phyloP scores from a whole-genome alignment of 805 yeast species.

The Zygosaccharomyces bailii region DNA sequence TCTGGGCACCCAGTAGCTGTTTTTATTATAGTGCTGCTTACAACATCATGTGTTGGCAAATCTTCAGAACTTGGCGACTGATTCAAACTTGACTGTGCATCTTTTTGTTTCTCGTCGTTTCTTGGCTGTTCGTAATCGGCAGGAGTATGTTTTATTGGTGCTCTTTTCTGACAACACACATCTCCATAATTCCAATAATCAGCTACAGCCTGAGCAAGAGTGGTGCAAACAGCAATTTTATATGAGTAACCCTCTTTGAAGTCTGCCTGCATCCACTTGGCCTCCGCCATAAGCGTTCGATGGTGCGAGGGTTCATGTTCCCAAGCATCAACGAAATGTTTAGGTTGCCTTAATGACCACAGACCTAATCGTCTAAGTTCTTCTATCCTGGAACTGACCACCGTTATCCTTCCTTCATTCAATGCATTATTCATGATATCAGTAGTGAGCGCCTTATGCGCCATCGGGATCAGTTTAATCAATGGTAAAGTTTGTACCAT shows the following conservation, averaged over 20 bases:
- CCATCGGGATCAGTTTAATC: slow-evolving; percentile 72
- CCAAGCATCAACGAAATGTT: slow-evolving; percentile 65
- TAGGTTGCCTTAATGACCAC: slow-evolving; percentile 90
- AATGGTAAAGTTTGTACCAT: slow-evolving; percentile 85
- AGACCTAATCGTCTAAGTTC: slow-evolving; percentile 81
- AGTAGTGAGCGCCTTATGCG: slow-evolving; percentile 83
- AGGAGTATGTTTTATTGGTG: slow-evolving; percentile 28
- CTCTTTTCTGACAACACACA: slow-evolving; percentile 57
- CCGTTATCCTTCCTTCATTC: slow-evolving; percentile 87
- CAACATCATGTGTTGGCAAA: too few species aligned
- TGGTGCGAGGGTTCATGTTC: slow-evolving; percentile 50
- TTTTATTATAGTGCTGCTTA: not conserved
- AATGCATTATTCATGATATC: slow-evolving; percentile 81
- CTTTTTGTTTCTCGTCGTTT: not conserved
- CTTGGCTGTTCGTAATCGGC: not conserved
- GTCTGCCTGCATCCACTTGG: slow-evolving; percentile 79
- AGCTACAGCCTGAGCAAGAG: slow-evolving; percentile 65
- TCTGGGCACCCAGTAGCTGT: slow-evolving; percentile 3
- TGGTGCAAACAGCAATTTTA: slow-evolving; percentile 65
- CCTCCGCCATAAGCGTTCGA: slow-evolving; percentile 73
- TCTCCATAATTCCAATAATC: slow-evolving; percentile 81
- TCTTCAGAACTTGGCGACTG: too few species aligned
- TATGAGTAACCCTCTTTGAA: slow-evolving; percentile 65
- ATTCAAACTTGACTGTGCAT: not conserved
- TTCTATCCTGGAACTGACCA: slow-evolving; percentile 84